Percentiles rank a stretch among this genome's conserved stretches.
phyloP scores from a whole-genome alignment of 495 filamentous ascomycete genomes.

The Poronia punctata region DNA sequence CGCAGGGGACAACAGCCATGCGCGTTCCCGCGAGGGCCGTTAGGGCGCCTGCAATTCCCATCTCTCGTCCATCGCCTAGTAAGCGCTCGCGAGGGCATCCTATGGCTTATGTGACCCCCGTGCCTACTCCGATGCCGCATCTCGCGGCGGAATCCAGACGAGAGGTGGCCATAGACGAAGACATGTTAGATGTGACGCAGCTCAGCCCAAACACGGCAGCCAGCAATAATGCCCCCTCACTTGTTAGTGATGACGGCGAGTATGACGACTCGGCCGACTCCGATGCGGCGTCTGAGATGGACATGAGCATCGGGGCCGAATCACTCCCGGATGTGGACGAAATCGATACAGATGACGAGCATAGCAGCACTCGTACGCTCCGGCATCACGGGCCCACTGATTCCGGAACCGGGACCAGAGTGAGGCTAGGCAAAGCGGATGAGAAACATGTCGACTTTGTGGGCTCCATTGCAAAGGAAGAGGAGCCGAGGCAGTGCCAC shows the following conservation, averaged over 20 bases:
- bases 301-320: slow-evolving; percentile 33
- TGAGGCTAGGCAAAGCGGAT: slow-evolving; percentile 39
- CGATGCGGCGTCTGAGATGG: slow-evolving; percentile 33
- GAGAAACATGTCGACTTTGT: slow-evolving; percentile 42
- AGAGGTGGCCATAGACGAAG: slow-evolving; percentile 38
- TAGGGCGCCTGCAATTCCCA: slow-evolving; percentile 43
- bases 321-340: slow-evolving; percentile 45
- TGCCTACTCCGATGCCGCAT: slow-evolving; percentile 20
- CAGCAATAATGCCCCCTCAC: slow-evolving; percentile 73
- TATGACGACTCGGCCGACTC: slow-evolving; percentile 55
- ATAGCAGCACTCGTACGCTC: slow-evolving; percentile 26
- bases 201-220: slow-evolving; percentile 74
- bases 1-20: slow-evolving; percentile 36
- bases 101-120: slow-evolving; percentile 30
- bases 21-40: slow-evolving; percentile 53
- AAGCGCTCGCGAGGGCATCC: slow-evolving; percentile 37
- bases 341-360: slow-evolving; percentile 40
- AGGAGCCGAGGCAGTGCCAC: slow-evolving; percentile 26
- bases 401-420: slow-evolving; percentile 20
- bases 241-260: slow-evolving; percentile 82
- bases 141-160: slow-evolving; percentile 22
- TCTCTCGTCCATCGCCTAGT: slow-evolving; percentile 47
- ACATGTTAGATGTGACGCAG: slow-evolving; percentile 49
- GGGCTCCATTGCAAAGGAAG: slow-evolving; percentile 25
- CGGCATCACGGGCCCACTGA: slow-evolving; percentile 28